Evolutionary conservation across 106 monocot genomes (phyloP).

Genomic region (Cymbidium sinense): DNA sequence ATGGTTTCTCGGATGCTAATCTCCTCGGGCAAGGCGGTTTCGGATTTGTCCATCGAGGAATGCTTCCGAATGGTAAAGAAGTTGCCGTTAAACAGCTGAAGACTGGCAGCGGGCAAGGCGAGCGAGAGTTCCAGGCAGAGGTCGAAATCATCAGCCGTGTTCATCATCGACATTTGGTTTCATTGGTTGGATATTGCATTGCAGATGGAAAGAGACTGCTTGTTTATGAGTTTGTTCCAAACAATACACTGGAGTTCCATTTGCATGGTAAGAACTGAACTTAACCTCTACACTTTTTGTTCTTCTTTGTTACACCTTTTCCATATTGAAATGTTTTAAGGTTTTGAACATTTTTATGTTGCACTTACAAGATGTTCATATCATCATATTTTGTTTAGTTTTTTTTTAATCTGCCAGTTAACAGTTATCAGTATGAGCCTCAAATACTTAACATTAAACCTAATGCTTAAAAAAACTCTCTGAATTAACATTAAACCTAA

Average conservation of each 20-base stretch:
- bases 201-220: constrained; percentile 50
- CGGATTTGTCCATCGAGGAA: constrained; percentile 62
- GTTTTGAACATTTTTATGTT: background rate
- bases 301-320: too few relatives aligned
- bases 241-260: constrained; percentile 57
- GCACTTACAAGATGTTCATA: background rate
- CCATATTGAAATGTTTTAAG: too few relatives aligned
- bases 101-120: constrained; percentile 49
- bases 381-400: background rate
- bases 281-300: background rate
- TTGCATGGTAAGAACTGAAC: constrained; percentile 41
- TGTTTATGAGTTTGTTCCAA: constrained; percentile 70
- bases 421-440: background rate
- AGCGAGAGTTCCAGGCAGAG: constrained; percentile 61
- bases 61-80: constrained; percentile 60
- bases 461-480: background rate
- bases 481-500: background rate
- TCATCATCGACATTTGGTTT: constrained; percentile 68
- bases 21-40: constrained; percentile 66
- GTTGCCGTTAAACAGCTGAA: constrained; percentile 71
- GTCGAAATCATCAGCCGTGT: constrained; percentile 66
- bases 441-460: background rate
- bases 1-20: constrained; percentile 54
- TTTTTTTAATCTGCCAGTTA: background rate
- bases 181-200: constrained; percentile 72